phyloP scores from a whole-genome alignment of 2,329 filamentous ascomycete species.

The Fusarium concolor region DNA sequence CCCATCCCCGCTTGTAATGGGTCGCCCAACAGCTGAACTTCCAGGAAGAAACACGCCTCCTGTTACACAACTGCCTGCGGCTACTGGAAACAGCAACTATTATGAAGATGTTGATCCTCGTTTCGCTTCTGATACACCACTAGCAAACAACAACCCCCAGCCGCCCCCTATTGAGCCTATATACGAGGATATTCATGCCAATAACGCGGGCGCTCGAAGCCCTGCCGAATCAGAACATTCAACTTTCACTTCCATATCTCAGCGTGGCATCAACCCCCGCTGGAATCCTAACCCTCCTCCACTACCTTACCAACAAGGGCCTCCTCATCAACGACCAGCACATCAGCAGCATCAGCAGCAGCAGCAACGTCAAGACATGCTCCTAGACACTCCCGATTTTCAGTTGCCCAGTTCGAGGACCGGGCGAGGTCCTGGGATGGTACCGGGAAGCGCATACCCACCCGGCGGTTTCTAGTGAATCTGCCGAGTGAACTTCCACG shows the following conservation, averaged over 20 bases:
- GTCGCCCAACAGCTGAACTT: slow-evolving; percentile 52
- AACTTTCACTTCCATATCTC: slow-evolving; percentile 90
- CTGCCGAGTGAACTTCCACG: slow-evolving; percentile 6
- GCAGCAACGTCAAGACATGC: slow-evolving; percentile 74
- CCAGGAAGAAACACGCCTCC: slow-evolving; percentile 52
- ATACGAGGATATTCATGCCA: slow-evolving; percentile 71
- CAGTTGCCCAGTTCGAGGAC: slow-evolving; percentile 67
- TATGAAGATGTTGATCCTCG: slow-evolving; percentile 95
- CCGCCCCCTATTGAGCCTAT: slow-evolving; percentile 54
- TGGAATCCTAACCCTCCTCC: slow-evolving; percentile 74
- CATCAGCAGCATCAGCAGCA: slow-evolving; percentile 61
- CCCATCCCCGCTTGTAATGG: slow-evolving; percentile 59
- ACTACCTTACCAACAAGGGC: slow-evolving; percentile 57
- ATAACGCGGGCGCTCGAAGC: slow-evolving; percentile 68
- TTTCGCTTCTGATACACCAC: slow-evolving; percentile 69
- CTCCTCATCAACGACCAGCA: slow-evolving; percentile 57
- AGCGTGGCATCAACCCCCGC: slow-evolving; percentile 87
- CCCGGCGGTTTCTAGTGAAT: slow-evolving; percentile 47
- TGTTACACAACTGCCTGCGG: slow-evolving; percentile 43
- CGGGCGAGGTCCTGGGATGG: slow-evolving; percentile 57
- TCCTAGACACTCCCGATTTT: slow-evolving; percentile 91
- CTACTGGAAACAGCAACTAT: slow-evolving; percentile 64
- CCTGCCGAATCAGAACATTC: slow-evolving; percentile 83
- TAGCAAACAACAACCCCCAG: slow-evolving; percentile 45
- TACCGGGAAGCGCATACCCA: slow-evolving; percentile 67